Conservation (phyloP, 2,329 filamentous ascomycete genomes). For the Trichoderma endophyticum region DNA sequence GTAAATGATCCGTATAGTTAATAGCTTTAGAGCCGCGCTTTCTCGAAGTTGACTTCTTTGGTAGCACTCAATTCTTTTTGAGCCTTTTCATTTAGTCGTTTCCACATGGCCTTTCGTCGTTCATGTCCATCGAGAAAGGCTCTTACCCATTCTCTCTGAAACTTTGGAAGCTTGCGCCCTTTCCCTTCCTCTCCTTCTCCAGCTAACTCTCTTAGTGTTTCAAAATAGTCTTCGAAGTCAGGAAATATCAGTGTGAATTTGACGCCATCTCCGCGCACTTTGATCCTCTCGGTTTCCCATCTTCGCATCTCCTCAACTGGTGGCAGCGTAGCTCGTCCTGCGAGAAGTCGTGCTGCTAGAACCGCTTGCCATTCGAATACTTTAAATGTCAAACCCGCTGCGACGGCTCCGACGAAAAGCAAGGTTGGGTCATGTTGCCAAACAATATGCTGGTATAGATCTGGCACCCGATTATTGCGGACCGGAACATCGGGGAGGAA, state of each 20-base stretch:
- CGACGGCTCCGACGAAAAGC: slow-evolving; percentile 56
- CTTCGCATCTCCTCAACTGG: slow-evolving; percentile 43
- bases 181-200: slow-evolving; percentile 43
- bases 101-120: slow-evolving; percentile 57
- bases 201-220: slow-evolving; percentile 49
- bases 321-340: slow-evolving; percentile 52
- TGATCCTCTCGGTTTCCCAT: slow-evolving; percentile 58
- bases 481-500: slow-evolving; percentile 53
- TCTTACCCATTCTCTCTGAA: slow-evolving; percentile 45
- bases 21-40: background rate
- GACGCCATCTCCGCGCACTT: slow-evolving; percentile 52
- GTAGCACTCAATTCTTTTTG: background rate
- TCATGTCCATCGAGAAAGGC: slow-evolving; percentile 54
- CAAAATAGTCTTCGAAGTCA: slow-evolving; percentile 64
- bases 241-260: slow-evolving; percentile 57
- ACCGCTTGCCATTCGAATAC: slow-evolving; percentile 69
- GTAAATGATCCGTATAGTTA: background rate
- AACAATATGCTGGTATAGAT: slow-evolving; percentile 57
- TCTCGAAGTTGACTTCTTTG: background rate
- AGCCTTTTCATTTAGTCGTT: slow-evolving; percentile 41
- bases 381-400: slow-evolving; percentile 61
- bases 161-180: slow-evolving; percentile 46
- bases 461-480: slow-evolving; percentile 53
- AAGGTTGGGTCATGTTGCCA: slow-evolving; percentile 53
- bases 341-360: slow-evolving; percentile 55